These are phyloP conservation scores for Pseudocercospora fijiensis DNA, from an alignment of 2,329 filamentous ascomycete genomes.

Conservation along the genomic window DNA sequence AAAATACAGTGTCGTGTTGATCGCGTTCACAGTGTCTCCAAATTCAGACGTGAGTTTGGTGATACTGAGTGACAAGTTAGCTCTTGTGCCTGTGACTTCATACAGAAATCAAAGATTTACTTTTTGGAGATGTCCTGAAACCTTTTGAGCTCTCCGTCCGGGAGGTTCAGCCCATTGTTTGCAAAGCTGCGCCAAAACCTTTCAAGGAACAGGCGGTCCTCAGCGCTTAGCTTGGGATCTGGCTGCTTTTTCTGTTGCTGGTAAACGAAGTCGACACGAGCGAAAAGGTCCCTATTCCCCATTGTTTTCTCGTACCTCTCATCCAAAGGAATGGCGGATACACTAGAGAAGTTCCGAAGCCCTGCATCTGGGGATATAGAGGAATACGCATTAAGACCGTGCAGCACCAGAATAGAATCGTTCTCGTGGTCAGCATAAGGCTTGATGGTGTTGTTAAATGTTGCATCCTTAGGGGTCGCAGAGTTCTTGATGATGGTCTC, in stretches of 20 bases:
- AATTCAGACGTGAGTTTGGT: slow-evolving; percentile 69
- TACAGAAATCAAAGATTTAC: slow-evolving; percentile 21
- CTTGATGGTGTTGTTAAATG: slow-evolving; percentile 56
- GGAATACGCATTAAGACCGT: slow-evolving; percentile 53
- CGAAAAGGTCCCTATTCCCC: slow-evolving; percentile 76
- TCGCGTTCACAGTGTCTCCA: slow-evolving; percentile 74
- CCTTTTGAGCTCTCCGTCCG: slow-evolving; percentile 60
- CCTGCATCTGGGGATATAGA: slow-evolving; percentile 45
- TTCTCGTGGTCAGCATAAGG: slow-evolving; percentile 65
- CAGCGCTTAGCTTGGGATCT: slow-evolving; percentile 60
- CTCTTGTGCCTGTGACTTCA: neutral
- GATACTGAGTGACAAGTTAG: slow-evolving; percentile 38
- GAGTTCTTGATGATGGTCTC: slow-evolving; percentile 62
- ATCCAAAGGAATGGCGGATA: slow-evolving; percentile 47
- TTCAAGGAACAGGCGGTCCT: slow-evolving; percentile 66
- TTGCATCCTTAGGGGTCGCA: slow-evolving; percentile 54
- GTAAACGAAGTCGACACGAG: slow-evolving; percentile 51
- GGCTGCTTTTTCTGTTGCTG: slow-evolving; percentile 41
- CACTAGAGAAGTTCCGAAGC: slow-evolving; percentile 46
- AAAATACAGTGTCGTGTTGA: slow-evolving; percentile 74
- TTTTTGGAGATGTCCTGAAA: slow-evolving; percentile 82
- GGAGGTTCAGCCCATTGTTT: slow-evolving; percentile 68
- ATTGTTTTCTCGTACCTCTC: slow-evolving; percentile 71
- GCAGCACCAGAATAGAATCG: slow-evolving; percentile 46
- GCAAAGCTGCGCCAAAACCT: slow-evolving; percentile 73